Base-by-base conservation (phyloP, 768 basidiomycete species). In the Lyophyllum semitale region DNA sequence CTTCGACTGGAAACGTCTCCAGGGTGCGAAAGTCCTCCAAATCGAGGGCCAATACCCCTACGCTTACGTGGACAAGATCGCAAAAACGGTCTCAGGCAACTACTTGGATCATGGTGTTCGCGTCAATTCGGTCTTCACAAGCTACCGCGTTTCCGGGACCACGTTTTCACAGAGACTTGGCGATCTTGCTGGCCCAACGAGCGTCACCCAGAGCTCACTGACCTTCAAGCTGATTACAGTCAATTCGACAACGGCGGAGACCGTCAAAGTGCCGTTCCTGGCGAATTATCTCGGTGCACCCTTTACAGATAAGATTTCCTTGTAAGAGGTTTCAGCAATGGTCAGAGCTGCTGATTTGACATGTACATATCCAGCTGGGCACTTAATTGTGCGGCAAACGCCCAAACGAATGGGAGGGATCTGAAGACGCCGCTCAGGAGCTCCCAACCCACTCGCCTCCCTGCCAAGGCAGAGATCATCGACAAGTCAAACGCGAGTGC, bases 91-190 rank as follows among this genome's bases (percentile, higher is more conserved):
- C n/a, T 80, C 81, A 4, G 84, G 86, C 3, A 85, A 85, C 59
- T 87, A 79, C 64, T 71, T 87, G 45, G 84, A 86, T 63, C 84
- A 84, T 58, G 81, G 81, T 27, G 75, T 87, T 41, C 78, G 86
- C 30, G 79, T 85, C 37, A 87, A 87, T 69, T 82, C 79, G 37
- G 84, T 81, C 3, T 81, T 84, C 68, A 81, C 77, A 29, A 82
- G 82, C 62, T 87, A 87, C 63, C 72, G 82, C 23, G 75, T 82
- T 32, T 71, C 73, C 0, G 73, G 66, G 9, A 72, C 70, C 0
- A 61, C 53, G n/a, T 84, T 80, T 59, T 82, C 81, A n/a, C 85
- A 87, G 66, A 75, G 84, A 12, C 62, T 87, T 45, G 85, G 77
- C 7, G 75, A 77, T 59, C 70, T 84, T 30, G 84, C 84, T 41